Conservation (phyloP, 257 asterid species). For the Solanum infundibuliforme region DNA sequence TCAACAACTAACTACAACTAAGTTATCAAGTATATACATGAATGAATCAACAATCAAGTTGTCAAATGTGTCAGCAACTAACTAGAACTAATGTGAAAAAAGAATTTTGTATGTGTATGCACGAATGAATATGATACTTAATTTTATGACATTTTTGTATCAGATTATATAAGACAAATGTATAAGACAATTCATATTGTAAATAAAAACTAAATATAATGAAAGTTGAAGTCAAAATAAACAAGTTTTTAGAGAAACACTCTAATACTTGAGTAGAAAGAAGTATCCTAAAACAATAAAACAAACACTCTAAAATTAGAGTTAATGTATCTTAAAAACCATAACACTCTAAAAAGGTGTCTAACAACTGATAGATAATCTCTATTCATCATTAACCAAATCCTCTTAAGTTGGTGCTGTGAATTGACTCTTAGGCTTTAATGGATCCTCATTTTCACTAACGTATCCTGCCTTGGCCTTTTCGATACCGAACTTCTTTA, state of each 20-base stretch:
- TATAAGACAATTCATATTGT: too few species aligned
- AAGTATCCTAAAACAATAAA: neutral
- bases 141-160: neutral
- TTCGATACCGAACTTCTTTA: too few species aligned
- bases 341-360: neutral
- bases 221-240: neutral
- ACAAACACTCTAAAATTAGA: neutral
- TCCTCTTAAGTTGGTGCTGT: neutral
- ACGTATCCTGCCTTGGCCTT: neutral
- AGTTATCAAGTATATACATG: neutral
- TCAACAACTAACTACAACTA: neutral
- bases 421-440: neutral
- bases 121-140: too few species aligned
- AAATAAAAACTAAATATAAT: too few species aligned
- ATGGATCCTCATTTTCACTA: neutral
- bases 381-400: neutral
- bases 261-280: neutral
- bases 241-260: neutral
- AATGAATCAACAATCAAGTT: neutral
- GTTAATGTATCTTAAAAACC: neutral
- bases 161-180: neutral
- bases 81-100: neutral
- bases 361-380: neutral
- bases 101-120: neutral
- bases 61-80: neutral